Evolutionary conservation across 805 yeast genomes (phyloP).

Genomic region (Wickerhamomyces subpelliculosus): DNA sequence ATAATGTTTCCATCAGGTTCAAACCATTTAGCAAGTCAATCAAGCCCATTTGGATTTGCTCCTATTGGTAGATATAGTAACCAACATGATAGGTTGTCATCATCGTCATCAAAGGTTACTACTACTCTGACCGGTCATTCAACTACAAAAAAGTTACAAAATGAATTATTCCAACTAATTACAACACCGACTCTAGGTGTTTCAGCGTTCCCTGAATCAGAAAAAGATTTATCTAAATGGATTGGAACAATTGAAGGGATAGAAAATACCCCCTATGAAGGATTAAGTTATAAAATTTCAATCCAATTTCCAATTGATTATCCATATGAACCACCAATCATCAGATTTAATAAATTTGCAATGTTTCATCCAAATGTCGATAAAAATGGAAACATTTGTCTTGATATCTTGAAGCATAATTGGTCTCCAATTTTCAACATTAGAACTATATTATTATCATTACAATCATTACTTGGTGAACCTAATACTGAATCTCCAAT

Average conservation of each 20-base stretch:
- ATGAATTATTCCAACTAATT: conserved; percentile 39
- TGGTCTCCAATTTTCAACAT: conserved; percentile 63
- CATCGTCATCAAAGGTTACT: too few relatives aligned
- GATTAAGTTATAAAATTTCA: conserved; percentile 42
- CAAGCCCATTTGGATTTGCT: too few relatives aligned
- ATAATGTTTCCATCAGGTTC: too few relatives aligned
- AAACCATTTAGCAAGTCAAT: too few relatives aligned
- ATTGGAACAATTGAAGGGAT: conserved; percentile 55
- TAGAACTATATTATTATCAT: conserved; percentile 49
- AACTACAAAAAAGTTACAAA: background rate
- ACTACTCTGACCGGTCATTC: background rate
- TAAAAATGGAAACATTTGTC: conserved; percentile 56
- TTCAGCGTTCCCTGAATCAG: conserved; percentile 48
- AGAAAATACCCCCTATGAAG: conserved; percentile 37
- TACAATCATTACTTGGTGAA: conserved; percentile 55
- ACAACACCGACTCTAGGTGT: conserved; percentile 44
- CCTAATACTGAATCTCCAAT: conserved; percentile 40
- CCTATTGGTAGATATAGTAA: too few relatives aligned
- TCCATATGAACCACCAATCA: conserved; percentile 52
- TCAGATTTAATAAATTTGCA: conserved; percentile 46
- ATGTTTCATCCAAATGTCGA: conserved; percentile 44
- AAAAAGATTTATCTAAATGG: conserved; percentile 39
- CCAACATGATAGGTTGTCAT: too few relatives aligned
- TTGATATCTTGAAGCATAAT: conserved; percentile 55
- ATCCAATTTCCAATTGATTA: conserved; percentile 47